Evolutionary conservation across 2,329 filamentous ascomycete genomes (phyloP).

Genomic region (Dothidotthia symphoricarpi): DNA sequence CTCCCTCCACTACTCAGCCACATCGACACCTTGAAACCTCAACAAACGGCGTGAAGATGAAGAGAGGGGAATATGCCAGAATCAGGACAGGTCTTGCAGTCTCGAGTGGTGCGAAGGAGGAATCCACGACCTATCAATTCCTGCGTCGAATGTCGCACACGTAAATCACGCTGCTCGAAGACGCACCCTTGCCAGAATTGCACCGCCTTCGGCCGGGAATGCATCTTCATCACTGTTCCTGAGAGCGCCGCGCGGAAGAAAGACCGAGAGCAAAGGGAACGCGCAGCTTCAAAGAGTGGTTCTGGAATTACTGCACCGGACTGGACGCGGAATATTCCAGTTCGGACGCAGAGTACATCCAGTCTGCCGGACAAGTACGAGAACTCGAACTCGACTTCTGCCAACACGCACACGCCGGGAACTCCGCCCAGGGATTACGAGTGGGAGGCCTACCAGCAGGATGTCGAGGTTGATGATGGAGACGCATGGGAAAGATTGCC

Average conservation of each 20-base stretch:
- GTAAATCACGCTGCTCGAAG: conserved; percentile 42
- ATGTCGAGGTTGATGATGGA: conserved; percentile 39
- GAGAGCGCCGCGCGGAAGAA: conserved; percentile 41
- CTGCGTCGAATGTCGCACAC: conserved; percentile 41
- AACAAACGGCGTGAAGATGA: conserved; percentile 36
- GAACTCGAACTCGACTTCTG: conserved; percentile 29
- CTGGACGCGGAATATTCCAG: conserved; percentile 40
- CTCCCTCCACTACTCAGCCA: conserved; percentile 12
- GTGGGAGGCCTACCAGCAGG: conserved; percentile 42
- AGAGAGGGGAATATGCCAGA: conserved; percentile 37
- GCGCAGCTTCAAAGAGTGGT: conserved; percentile 27
- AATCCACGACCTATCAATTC: conserved; percentile 43
- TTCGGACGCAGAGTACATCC: conserved; percentile 30
- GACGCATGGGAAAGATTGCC: conserved; percentile 40
- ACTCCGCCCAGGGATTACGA: conserved; percentile 42
- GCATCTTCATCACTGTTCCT: conserved; percentile 41
- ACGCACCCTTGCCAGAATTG: conserved; percentile 43
- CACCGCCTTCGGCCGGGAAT: conserved; percentile 41
- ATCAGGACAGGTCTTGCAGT: conserved; percentile 39
- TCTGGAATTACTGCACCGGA: conserved; percentile 28
- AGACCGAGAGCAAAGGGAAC: conserved; percentile 33
- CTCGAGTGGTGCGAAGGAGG: conserved; percentile 39
- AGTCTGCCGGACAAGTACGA: conserved; percentile 26
- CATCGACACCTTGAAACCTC: conserved; percentile 14
- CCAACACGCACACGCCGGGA: conserved; percentile 37